These are phyloP conservation scores for Ochetophila trinervis DNA, from an alignment of 306 rosid species.

Conservation along the genomic window DNA sequence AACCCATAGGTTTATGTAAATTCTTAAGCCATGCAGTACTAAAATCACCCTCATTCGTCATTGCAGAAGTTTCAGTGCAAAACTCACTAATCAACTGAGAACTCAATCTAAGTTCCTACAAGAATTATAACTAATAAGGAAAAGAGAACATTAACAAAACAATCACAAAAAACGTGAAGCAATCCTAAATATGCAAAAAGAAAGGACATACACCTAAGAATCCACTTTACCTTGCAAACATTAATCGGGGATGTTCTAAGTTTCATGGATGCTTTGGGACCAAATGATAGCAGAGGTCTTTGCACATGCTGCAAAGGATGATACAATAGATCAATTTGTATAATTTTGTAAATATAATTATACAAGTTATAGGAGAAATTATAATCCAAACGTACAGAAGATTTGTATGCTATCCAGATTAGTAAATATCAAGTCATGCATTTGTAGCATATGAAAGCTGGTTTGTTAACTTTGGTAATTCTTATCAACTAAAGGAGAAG, in stretches of 20 bases:
- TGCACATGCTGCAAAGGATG: constrained; percentile 75
- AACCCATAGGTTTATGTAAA: constrained; percentile 74
- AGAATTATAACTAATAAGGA: constrained; percentile 20
- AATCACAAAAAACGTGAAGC: constrained; percentile 3
- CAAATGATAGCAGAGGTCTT: constrained; percentile 85
- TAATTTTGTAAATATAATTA: neutral
- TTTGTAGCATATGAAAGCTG: too few relatives aligned
- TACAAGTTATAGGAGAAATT: neutral
- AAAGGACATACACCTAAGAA: constrained; percentile 29
- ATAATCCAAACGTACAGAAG: too few relatives aligned
- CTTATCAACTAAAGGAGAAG: too few relatives aligned
- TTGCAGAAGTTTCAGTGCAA: constrained; percentile 61
- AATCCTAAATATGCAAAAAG: constrained; percentile 13
- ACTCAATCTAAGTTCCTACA: constrained; percentile 83
- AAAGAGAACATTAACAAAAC: constrained; percentile 1
- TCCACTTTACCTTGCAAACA: constrained; percentile 73
- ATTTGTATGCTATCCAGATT: too few relatives aligned
- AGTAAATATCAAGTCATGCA: too few relatives aligned
- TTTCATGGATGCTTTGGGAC: constrained; percentile 87
- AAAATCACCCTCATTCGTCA: constrained; percentile 78
- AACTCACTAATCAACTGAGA: constrained; percentile 82
- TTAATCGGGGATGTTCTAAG: constrained; percentile 75
- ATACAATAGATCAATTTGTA: constrained; percentile 21
- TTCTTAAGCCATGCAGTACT: constrained; percentile 87
- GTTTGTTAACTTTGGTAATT: too few relatives aligned